Conservation (phyloP, 805 yeast genomes). For the Starmerella floricola region DNA sequence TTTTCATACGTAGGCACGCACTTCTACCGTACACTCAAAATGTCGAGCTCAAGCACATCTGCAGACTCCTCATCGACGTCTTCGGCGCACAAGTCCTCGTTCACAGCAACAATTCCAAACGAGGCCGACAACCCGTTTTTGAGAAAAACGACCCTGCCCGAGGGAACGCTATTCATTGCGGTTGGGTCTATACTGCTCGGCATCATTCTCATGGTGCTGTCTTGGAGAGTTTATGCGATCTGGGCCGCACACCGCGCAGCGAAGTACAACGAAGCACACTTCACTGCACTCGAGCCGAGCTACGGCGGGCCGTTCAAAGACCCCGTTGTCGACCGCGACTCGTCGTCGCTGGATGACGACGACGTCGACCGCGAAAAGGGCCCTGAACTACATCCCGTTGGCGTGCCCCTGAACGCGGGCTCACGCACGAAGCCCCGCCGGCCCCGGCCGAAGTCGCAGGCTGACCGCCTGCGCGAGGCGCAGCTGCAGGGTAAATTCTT, state of each 20-base stretch:
- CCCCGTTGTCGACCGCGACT: constrained; percentile 19
- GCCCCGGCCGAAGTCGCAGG: constrained; percentile 11
- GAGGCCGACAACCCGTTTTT: constrained; percentile 54
- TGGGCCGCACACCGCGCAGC: constrained; percentile 40
- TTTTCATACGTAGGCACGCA: not conserved
- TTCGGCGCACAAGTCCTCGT: constrained; percentile 6
- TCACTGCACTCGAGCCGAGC: constrained; percentile 18
- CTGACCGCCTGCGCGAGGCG: constrained; percentile 15
- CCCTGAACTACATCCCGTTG: constrained; percentile 12
- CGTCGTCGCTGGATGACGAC: constrained; percentile 6
- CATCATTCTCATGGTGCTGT: constrained; percentile 38
- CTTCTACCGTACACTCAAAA: not conserved
- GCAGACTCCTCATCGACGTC: not conserved
- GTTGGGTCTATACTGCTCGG: constrained; percentile 61
- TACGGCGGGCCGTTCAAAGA: constrained; percentile 23
- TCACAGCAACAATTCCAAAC: constrained; percentile 44
- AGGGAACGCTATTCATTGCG: constrained; percentile 74
- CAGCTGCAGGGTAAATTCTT: constrained; percentile 36
- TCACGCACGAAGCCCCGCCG: constrained; percentile 1
- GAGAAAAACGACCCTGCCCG: constrained; percentile 39
- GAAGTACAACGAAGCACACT: constrained; percentile 32
- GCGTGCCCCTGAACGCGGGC: constrained; percentile 16
- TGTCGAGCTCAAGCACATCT: not conserved
- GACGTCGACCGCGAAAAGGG: constrained; percentile 12
- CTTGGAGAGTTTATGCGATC: constrained; percentile 43